A percentile compares a stretch with the other conserved stretches of the same genome.
Evolutionary conservation across 345 rosid genomes (phyloP).

Genomic region (Kandelia obovata): DNA sequence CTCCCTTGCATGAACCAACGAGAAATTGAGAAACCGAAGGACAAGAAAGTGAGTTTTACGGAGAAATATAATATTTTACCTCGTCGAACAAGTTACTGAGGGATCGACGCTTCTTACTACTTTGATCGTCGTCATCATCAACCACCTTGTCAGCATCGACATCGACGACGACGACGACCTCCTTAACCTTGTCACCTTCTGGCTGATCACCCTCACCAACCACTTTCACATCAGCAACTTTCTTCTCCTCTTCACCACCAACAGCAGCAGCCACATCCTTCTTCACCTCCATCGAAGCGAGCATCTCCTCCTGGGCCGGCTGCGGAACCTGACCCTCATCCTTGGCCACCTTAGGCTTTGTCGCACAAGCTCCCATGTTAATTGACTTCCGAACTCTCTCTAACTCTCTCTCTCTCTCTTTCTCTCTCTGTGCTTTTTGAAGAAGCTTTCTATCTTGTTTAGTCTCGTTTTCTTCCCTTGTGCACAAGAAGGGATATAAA

Average conservation of each 20-base stretch:
- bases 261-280: constrained; percentile 6
- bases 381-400: neutral
- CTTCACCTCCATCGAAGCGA: neutral
- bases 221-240: constrained; percentile 17
- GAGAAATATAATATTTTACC: constrained; percentile 14
- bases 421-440: neutral
- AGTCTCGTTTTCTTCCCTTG: neutral
- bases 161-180: constrained; percentile 3
- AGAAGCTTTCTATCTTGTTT: neutral
- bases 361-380: constrained; percentile 50
- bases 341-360: constrained; percentile 47
- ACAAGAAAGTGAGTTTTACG: neutral
- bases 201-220: constrained; percentile 9
- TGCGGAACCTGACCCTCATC: constrained; percentile 21
- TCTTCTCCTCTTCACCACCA: constrained; percentile 1
- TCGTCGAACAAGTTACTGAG: constrained; percentile 38
- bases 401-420: neutral
- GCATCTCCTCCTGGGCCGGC: constrained; percentile 12
- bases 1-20: too few relatives aligned
- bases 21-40: neutral
- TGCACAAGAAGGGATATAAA: neutral
- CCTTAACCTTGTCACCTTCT: constrained; percentile 2
- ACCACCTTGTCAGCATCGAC: constrained; percentile 12
- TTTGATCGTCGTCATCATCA: constrained; percentile 20
- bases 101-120: constrained; percentile 32